Evolutionary conservation across 2,329 filamentous ascomycete species (phyloP), one percentile per base, ranked within the genome.

Genomic region (Diaporthe ilicicola): DNA sequence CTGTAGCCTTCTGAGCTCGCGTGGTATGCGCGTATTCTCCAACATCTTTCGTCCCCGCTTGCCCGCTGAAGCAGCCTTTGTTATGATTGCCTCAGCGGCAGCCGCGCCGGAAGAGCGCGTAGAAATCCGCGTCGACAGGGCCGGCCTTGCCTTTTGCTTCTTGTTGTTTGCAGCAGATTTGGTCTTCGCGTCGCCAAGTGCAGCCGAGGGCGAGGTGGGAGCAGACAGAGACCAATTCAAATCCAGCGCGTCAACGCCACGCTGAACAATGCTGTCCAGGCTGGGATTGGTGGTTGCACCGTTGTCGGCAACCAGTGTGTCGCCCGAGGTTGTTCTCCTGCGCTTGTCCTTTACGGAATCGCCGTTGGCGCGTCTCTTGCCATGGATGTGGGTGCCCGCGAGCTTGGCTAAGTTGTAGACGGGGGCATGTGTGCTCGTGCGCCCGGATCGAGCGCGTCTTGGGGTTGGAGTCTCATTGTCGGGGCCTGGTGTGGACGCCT

Each of bases 381-480:
- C 89, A 74, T 92, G 90, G 53, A 87, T 84, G 34, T 87, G 85
- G 59, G 89, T 92, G 74, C 90, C 90, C 70, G 85, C 87, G 65
- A 92, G 83, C 75, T 88, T 86, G 74, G 89, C 85, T 19, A 92
- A 81, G 76, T 94, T 94, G 81, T 94, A 94, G 19, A 90, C 87
- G 15, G 88, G 86, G 22, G 89, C 82, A 67, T 84, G 86, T n/a
- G 66, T 44, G 81, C 76, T 73, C 88, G 86, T 46, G 85, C 82
- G 76, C 91, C 88, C 75, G 86, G 86, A 72, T 87, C 84, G 70
- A 89, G 87, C 68, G 78, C 76, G 64, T 79, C 75, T n/a, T 80
- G 76, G 53, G 79, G 74, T 65, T 5, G 73, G 48, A 32, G 62
- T 69, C 42, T 67, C 68, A 24, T 75, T 62, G 59, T 64, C 56